These are phyloP conservation scores for Aspergillus terreus DNA, from an alignment of 2,329 filamentous ascomycete genomes.

Conservation along the genomic window DNA sequence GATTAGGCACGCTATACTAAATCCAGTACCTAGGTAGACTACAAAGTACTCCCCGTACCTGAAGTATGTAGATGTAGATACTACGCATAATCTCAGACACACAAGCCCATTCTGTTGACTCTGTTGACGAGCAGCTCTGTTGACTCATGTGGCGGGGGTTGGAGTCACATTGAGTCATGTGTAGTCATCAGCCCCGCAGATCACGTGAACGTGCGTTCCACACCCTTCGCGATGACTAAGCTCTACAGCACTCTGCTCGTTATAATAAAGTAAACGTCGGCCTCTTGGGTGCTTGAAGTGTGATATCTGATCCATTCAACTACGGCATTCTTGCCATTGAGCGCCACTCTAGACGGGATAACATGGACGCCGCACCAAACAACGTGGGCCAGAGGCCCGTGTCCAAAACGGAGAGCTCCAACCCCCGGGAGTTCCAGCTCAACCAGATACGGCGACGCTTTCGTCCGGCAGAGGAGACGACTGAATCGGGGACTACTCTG, in stretches of 20 bases:
- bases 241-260: neutral
- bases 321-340: neutral
- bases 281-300: no score
- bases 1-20: no score
- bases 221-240: neutral
- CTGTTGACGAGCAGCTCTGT: no score
- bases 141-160: neutral
- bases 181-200: neutral
- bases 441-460: constrained; percentile 69
- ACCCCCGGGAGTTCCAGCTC: constrained; percentile 71
- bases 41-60: no score
- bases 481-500: constrained; percentile 54
- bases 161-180: neutral
- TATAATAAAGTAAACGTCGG: neutral
- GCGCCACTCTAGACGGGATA: neutral
- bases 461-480: constrained; percentile 45
- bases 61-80: no score
- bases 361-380: constrained; percentile 34
- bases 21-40: no score
- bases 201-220: neutral
- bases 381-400: constrained; percentile 58
- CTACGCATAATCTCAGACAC: no score
- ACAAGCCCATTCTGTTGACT: no score
- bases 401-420: constrained; percentile 59
- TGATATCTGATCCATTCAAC: neutral